These are phyloP conservation scores for Psilocybe mexicana DNA, from an alignment of 1,284 basidiomycete genomes.

Conservation along the genomic window DNA sequence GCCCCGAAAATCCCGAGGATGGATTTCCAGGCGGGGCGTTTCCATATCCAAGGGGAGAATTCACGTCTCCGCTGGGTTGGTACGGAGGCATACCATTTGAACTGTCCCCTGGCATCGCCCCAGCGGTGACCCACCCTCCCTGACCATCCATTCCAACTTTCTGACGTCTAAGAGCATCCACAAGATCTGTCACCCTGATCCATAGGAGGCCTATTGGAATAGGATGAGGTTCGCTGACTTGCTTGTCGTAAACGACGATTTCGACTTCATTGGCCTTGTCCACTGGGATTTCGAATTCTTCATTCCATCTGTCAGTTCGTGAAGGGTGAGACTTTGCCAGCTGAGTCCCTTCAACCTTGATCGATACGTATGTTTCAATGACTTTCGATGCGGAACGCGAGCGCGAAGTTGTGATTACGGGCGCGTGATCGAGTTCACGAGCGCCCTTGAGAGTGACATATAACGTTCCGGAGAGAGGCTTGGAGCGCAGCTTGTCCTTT, in stretches of 20 bases:
- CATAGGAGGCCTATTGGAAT: constrained; percentile 95
- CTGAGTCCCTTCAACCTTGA: constrained; percentile 97
- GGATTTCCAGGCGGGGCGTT: constrained; percentile 33
- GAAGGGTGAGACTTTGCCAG: constrained; percentile 91
- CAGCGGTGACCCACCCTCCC: constrained; percentile 93
- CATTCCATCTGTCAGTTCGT: constrained; percentile 95
- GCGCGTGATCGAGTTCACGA: constrained; percentile 93
- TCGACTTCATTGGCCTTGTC: constrained; percentile 99
- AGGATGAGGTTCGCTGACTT: constrained; percentile 75
- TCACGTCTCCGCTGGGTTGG: constrained; percentile 48
- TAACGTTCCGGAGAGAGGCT: constrained; percentile 93
- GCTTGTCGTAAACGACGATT: constrained; percentile 94
- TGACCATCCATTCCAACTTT: constrained; percentile 88
- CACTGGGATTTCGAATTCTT: constrained; percentile 94
- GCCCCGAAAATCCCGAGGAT: constrained; percentile 31
- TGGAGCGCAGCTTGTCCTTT: constrained; percentile 87
- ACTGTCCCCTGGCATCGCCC: constrained; percentile 71
- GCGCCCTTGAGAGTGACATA: constrained; percentile 88
- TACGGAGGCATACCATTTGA: constrained; percentile 38
- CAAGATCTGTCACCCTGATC: constrained; percentile 93
- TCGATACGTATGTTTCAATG: constrained; percentile 87
- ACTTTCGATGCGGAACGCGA: constrained; percentile 77
- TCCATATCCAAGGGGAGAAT: constrained; percentile 55
- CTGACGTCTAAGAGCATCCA: constrained; percentile 92
- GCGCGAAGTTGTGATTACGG: constrained; percentile 53